A percentile compares a stretch with the other conserved stretches of the same genome.
Conservation (phyloP, 257 asterid genomes). For the Solanum commersonii region DNA sequence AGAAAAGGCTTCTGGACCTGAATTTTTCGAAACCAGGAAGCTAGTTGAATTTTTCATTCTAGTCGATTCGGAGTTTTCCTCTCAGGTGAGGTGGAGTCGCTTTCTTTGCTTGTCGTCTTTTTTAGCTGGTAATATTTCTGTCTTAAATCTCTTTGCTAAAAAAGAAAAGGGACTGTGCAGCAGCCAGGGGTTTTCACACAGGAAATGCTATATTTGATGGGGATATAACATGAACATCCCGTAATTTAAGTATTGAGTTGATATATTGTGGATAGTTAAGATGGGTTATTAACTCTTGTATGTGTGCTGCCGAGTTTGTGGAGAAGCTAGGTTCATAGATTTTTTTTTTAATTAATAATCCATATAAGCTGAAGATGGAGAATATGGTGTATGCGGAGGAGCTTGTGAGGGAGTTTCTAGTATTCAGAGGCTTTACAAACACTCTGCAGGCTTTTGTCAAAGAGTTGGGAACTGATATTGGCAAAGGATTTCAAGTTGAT, state of each 20-base stretch:
- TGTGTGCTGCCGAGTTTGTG: background rate
- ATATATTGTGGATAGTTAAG: no score
- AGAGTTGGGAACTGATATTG: constrained; percentile 77
- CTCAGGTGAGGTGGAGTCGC: background rate
- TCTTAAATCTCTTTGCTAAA: no score
- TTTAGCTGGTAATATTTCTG: background rate
- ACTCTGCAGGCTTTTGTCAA: constrained; percentile 69
- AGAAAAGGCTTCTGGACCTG: background rate
- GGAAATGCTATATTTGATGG: no score
- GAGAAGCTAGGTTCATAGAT: background rate
- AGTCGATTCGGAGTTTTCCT: background rate
- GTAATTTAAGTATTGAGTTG: no score
- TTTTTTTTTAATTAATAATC: no score
- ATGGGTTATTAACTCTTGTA: no score
- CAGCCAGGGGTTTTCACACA: no score
- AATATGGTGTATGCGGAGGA: constrained; percentile 81
- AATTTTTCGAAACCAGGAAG: background rate
- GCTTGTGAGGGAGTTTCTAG: constrained; percentile 72
- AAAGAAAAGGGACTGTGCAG: no score
- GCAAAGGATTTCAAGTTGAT: constrained; percentile 75
- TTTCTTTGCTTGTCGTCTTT: background rate
- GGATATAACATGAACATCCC: no score
- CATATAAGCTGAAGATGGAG: constrained; percentile 34
- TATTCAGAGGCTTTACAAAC: constrained; percentile 80
- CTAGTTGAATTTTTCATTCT: background rate